Evolutionary conservation across 108 stramenopile genomes (phyloP).

Genomic region (Heterococcus sp.): DNA sequence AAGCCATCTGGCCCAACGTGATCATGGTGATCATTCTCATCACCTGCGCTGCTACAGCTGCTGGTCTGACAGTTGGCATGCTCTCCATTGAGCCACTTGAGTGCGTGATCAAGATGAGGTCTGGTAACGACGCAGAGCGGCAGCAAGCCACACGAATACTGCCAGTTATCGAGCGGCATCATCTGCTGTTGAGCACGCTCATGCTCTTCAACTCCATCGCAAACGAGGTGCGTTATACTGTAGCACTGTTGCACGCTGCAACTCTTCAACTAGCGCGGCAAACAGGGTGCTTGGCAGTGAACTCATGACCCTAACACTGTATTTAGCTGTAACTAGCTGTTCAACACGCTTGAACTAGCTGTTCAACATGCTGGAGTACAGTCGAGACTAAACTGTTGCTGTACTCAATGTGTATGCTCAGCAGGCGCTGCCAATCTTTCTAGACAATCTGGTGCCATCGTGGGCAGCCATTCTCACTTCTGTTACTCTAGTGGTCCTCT

Average conservation of each 20-base stretch:
- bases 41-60: conserved; percentile 75
- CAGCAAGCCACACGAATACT: conserved; percentile 42
- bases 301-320: too few species aligned
- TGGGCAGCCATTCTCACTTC: conserved; percentile 76
- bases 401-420: too few species aligned
- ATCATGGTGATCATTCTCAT: conserved; percentile 58
- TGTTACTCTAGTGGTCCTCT: conserved; percentile 83
- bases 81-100: conserved; percentile 77
- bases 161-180: conserved; percentile 64
- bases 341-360: too few species aligned
- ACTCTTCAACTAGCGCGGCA: too few species aligned
- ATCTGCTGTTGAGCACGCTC: conserved; percentile 83
- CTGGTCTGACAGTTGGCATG: conserved; percentile 89
- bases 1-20: background rate
- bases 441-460: conserved; percentile 77
- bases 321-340: too few species aligned
- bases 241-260: too few species aligned
- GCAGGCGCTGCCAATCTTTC: conserved; percentile 88
- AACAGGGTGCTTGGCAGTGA: too few species aligned
- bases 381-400: too few species aligned
- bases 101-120: conserved; percentile 57
- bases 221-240: conserved; percentile 46
- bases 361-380: too few species aligned
- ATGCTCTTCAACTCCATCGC: conserved; percentile 79
- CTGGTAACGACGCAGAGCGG: conserved; percentile 40